A percentile compares a stretch with the other conserved stretches of the same genome.
These are phyloP conservation scores for Paradendryphiella salina DNA, from an alignment of 2,329 filamentous ascomycete genomes.

Conservation along the genomic window DNA sequence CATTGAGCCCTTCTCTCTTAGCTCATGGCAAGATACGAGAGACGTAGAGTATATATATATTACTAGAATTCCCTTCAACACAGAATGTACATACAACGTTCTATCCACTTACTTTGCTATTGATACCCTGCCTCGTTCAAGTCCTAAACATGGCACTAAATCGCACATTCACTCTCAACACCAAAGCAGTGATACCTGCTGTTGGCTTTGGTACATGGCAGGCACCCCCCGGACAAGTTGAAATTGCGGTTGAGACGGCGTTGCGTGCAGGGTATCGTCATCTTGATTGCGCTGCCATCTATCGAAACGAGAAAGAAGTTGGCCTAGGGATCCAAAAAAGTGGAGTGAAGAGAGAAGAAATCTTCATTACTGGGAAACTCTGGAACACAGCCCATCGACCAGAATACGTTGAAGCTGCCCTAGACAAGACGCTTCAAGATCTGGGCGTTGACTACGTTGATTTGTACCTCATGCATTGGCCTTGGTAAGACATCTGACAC, in stretches of 20 bases:
- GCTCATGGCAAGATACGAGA: too few species aligned
- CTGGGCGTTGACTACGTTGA: constrained; percentile 90
- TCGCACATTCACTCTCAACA: neutral
- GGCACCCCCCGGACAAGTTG: constrained; percentile 38
- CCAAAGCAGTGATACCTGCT: neutral
- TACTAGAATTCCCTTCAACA: too few species aligned
- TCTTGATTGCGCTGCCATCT: constrained; percentile 15
- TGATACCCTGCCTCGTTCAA: too few species aligned
- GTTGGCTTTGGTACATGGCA: constrained; percentile 46
- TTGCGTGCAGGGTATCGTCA: constrained; percentile 43
- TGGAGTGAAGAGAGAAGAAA: constrained; percentile 33
- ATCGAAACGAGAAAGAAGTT: constrained; percentile 36
- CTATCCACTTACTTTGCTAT: too few species aligned
- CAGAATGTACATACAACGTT: too few species aligned
- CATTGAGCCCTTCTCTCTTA: too few species aligned
- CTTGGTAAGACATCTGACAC: too few species aligned
- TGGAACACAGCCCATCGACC: constrained; percentile 93
- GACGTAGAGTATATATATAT: too few species aligned
- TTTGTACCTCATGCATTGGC: constrained; percentile 87
- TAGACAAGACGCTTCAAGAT: constrained; percentile 71
- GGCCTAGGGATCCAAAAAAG: constrained; percentile 35
- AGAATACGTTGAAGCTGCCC: constrained; percentile 68
- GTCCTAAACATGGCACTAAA: too few species aligned
- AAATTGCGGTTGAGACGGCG: constrained; percentile 50
- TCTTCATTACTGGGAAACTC: constrained; percentile 72